phyloP scores from a whole-genome alignment of 2,329 filamentous ascomycete genomes.

The Fusarium sp. region DNA sequence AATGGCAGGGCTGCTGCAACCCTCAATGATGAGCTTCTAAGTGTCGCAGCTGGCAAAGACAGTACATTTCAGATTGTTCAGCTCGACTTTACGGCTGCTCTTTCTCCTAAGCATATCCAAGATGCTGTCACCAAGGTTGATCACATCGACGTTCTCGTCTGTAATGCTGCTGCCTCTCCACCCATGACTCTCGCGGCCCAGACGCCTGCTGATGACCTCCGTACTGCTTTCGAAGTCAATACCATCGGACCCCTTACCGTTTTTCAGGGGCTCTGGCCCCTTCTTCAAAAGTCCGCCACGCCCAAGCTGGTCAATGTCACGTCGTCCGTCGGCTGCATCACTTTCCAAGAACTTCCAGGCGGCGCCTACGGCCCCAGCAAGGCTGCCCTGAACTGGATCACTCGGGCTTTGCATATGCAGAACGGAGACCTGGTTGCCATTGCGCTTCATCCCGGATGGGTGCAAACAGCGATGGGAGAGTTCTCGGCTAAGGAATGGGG shows the following conservation, averaged over 20 bases:
- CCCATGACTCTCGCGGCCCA: constrained; percentile 43
- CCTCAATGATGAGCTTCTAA: neutral
- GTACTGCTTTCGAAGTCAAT: constrained; percentile 55
- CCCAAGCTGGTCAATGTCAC: constrained; percentile 52
- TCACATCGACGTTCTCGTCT: constrained; percentile 60
- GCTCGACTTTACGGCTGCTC: constrained; percentile 50
- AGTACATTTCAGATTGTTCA: constrained; percentile 50
- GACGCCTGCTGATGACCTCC: constrained; percentile 48
- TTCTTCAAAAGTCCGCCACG: constrained; percentile 46
- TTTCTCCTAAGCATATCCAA: constrained; percentile 34
- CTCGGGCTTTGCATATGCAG: constrained; percentile 45
- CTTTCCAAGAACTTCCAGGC: constrained; percentile 41
- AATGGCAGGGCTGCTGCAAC: neutral
- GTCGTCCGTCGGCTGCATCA: constrained; percentile 50
- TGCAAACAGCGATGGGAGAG: constrained; percentile 47
- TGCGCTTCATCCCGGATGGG: constrained; percentile 53
- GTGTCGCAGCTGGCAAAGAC: constrained; percentile 42
- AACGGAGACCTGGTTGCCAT: constrained; percentile 41
- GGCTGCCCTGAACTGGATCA: constrained; percentile 49
- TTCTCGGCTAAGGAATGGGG: constrained; percentile 47
- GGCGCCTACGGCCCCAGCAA: constrained; percentile 50
- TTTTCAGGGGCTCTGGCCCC: constrained; percentile 45
- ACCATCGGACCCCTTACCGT: constrained; percentile 51
- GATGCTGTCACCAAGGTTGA: constrained; percentile 44
- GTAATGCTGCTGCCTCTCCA: constrained; percentile 57